Evolutionary conservation across 768 basidiomycete genomes (phyloP), one percentile per base, ranked within the genome.

Genomic region (Rhizopogon vesiculosus): DNA sequence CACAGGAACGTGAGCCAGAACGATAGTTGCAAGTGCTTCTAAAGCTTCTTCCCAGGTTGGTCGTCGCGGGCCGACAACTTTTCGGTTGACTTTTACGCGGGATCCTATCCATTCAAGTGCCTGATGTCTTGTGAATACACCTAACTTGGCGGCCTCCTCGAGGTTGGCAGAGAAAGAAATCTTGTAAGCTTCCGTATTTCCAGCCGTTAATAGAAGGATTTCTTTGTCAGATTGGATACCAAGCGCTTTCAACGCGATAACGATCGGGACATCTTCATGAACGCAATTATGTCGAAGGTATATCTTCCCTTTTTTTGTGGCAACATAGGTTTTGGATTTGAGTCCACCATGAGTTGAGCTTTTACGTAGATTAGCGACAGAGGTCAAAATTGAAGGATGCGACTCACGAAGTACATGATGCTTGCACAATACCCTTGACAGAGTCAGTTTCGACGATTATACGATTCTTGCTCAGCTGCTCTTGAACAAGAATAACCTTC

Each of bases 401-500:
- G 39, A 78, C 93, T 67, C 64, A 95, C 91, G 94, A 97, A 49
- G 95, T 98, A 72, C 95, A 97, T 4, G 93, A 94, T 3, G 96
- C 93, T 68, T 93, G 93, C 0, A 97, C 94, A 40, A 88, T 76
- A 5, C 91, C 91, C 71, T 98, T 98, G 42, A 85, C 85, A 19
- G 80, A 73, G 71, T 98, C 97, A 6, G 87, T 90, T 76, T 98
- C 97, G 58, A 99, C 97, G 61, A 99, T 98, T 67, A 99, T 99
- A 42, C 97, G 84, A 71, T 99, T 98, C 79, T 98, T 98, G 79
- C 92, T 95, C 66, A 98, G 74, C 73, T 99, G 97, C 69, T 98
- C 97, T 70, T 99, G 97, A 7, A 99, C 96, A 59, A 99, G 78
- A 62, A 99, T 99, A 63, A 99, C 97, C 74, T 98, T 99, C 73